phyloP scores from a whole-genome alignment of 208 protist species.

The Crithidia sp. region DNA sequence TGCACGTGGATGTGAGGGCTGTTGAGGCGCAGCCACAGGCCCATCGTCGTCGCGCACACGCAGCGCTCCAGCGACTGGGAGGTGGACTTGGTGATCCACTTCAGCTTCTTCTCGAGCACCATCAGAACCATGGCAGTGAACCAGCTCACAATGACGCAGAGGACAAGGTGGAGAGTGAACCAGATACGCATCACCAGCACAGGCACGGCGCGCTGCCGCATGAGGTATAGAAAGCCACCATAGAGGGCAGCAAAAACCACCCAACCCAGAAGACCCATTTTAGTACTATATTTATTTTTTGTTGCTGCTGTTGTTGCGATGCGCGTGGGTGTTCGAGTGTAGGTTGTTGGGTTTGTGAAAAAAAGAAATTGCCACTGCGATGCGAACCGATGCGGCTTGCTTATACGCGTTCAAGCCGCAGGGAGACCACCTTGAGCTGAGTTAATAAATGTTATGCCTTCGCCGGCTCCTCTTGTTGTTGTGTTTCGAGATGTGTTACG shows the following conservation, averaged over 20 bases:
- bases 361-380: no score
- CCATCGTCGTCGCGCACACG: conserved; percentile 49
- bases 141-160: conserved; percentile 48
- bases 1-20: conserved; percentile 70
- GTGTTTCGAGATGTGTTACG: no score
- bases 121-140: conserved; percentile 31
- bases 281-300: neutral
- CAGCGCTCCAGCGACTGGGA: conserved; percentile 42
- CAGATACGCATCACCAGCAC: conserved; percentile 63
- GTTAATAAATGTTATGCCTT: no score
- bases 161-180: conserved; percentile 57
- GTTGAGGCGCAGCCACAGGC: conserved; percentile 48
- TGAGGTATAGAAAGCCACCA: conserved; percentile 46
- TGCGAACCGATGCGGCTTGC: no score
- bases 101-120: conserved; percentile 28
- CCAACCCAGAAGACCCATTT: conserved; percentile 14
- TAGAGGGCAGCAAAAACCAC: conserved; percentile 38
- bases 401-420: no score
- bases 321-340: neutral
- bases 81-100: conserved; percentile 30
- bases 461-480: no score
- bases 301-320: neutral
- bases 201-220: conserved; percentile 51
- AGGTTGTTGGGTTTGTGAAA: neutral
- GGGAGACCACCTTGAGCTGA: no score